Evolutionary conservation across 192 early-diverging fungal genomes (phyloP).

Genomic region (Piromyces finnis): DNA sequence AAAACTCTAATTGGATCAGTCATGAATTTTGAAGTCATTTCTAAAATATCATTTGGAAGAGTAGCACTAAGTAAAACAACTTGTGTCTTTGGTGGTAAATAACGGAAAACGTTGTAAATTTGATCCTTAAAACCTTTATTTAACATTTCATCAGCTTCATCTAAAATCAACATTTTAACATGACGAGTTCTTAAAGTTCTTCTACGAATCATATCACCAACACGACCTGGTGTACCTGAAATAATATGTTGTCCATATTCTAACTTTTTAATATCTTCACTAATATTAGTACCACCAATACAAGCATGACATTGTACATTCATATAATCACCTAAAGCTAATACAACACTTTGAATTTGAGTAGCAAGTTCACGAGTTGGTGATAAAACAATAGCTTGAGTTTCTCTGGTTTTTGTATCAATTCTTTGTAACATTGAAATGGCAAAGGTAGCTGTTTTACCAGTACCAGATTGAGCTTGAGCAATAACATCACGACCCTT

Average conservation of each 20-base stretch:
- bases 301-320: conserved; percentile 88
- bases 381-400: conserved; percentile 80
- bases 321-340: conserved; percentile 94
- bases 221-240: conserved; percentile 85
- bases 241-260: conserved; percentile 86
- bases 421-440: conserved; percentile 84
- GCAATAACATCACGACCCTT: conserved; percentile 87
- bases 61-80: conserved; percentile 87
- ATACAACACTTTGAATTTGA: conserved; percentile 82
- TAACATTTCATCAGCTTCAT: conserved; percentile 94
- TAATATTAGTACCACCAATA: conserved; percentile 81
- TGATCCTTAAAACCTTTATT: conserved; percentile 94
- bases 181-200: conserved; percentile 57
- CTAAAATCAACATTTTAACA: conserved; percentile 90
- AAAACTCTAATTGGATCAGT: conserved; percentile 83
- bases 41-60: conserved; percentile 84
- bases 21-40: conserved; percentile 97
- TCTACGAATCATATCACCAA: conserved; percentile 92
- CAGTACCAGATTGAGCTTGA: conserved; percentile 95
- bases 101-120: conserved; percentile 84
- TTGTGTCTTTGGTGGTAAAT: conserved; percentile 78
- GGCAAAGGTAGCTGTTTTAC: conserved; percentile 94
- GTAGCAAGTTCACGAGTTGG: conserved; percentile 93
- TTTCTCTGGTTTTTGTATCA: conserved; percentile 71
- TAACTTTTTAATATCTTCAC: conserved; percentile 84